Evolutionary conservation across 192 early-diverging fungal species (phyloP), one percentile per base, ranked within the genome.

Genomic region (Pilobolus umbonatus): DNA sequence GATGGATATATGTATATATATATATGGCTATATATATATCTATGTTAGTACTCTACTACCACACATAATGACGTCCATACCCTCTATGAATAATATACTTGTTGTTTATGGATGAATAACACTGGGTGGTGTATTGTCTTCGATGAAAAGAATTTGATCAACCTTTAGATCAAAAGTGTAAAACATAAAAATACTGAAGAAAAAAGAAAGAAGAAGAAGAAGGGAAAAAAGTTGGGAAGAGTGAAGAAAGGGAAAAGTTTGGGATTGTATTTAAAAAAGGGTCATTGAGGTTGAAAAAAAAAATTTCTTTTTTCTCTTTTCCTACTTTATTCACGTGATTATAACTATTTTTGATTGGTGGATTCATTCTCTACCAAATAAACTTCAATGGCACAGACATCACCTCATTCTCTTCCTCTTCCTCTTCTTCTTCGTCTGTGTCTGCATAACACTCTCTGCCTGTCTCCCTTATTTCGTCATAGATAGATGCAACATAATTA

Each of bases 401-500:
- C 10, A 9, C 17, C 14, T 32, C 31, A 14, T 54, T 34, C 3
- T 36, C 52, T 6, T 54, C 52, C 4, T 54, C 51, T 12, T 25
- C 21, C 4, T 51, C 49, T 2, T 17, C 28, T 0, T 51, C 49
- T 9, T 51, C 49, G 11, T 34, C 49, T 1, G 8, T 2, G 14
- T 51, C 28, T 17, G 25, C 47, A 12, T 28, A 22, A 4, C 11
- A 5, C n/a, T 49, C 47, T 11, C 29, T 28, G 4, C n/a, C n/a
- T n/a, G n/a, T n/a, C n/a, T n/a, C n/a, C 6, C 22, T 54, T 12
- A 54, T 21, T 54, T 64, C 62, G n/a, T 64, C 44, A 57, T 49
- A 64, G 10, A 64, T 57, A 21, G 62, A 57, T 11, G 28, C 54
- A 7, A 62, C 49, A 52, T 62, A 62, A 38, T 68, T 56, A 31